Evolutionary conservation across 2,329 filamentous ascomycete species (phyloP).

Genomic region (Graphiopsis chlorocephala): DNA sequence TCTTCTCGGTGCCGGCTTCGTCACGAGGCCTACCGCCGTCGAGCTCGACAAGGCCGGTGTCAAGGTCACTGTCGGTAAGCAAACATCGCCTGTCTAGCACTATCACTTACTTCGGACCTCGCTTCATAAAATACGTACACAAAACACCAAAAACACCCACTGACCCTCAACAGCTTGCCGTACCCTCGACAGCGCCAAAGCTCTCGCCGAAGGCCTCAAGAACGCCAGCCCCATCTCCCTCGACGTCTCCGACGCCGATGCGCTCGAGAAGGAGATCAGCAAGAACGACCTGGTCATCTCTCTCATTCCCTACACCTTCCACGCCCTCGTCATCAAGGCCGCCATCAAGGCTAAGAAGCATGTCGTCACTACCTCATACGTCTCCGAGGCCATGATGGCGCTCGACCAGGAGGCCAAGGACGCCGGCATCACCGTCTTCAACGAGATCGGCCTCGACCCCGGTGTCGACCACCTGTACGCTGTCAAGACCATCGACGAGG

Average conservation of each 20-base stretch:
- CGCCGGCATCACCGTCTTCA: slow-evolving; percentile 94
- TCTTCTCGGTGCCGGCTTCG: slow-evolving; percentile 53
- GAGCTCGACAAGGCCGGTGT: slow-evolving; percentile 57
- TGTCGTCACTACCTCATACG: slow-evolving; percentile 92
- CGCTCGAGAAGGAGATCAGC: slow-evolving; percentile 75
- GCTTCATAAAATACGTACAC: neutral
- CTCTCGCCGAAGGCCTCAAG: slow-evolving; percentile 68
- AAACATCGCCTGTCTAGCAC: neutral
- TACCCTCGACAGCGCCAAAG: slow-evolving; percentile 73
- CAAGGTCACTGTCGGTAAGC: slow-evolving; percentile 55
- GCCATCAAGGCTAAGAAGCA: slow-evolving; percentile 93
- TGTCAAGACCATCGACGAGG: slow-evolving; percentile 80
- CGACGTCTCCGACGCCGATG: slow-evolving; percentile 73
- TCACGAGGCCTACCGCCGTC: slow-evolving; percentile 58
- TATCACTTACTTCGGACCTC: neutral
- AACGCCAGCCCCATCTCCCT: slow-evolving; percentile 75
- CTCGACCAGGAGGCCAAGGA: slow-evolving; percentile 79
- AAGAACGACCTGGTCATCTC: slow-evolving; percentile 58
- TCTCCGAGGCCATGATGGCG: slow-evolving; percentile 88
- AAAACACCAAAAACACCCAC: neutral
- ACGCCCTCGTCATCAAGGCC: slow-evolving; percentile 85
- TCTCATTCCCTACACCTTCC: slow-evolving; percentile 88
- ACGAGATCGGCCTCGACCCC: slow-evolving; percentile 81
- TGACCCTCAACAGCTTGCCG: slow-evolving; percentile 63
- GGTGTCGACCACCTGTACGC: slow-evolving; percentile 77